Evolutionary conservation across 208 protist genomes (phyloP).

Genomic region (Leishmania guyanensis): DNA sequence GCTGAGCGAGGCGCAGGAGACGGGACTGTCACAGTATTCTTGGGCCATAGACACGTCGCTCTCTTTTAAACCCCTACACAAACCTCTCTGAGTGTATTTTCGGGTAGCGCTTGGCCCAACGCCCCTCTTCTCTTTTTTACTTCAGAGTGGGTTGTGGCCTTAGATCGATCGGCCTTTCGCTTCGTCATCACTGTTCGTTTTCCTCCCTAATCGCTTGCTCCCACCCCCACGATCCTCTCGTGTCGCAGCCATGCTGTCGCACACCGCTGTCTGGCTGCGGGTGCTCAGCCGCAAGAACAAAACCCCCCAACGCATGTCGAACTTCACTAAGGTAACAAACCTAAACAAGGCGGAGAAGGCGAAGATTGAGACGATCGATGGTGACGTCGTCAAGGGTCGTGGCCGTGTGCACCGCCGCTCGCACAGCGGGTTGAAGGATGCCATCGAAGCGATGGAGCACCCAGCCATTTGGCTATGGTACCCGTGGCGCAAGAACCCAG

Average conservation of each 20-base stretch:
- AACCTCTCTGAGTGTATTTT: not conserved
- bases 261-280: slow-evolving; percentile 40
- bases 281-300: slow-evolving; percentile 66
- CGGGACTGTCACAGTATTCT: not conserved
- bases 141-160: not conserved
- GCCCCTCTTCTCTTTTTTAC: not conserved
- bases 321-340: slow-evolving; percentile 79
- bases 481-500: slow-evolving; percentile 92
- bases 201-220: slow-evolving; percentile 4
- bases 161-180: not conserved
- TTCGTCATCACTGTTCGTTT: not conserved
- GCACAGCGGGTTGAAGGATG: slow-evolving; percentile 82
- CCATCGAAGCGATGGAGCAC: slow-evolving; percentile 88
- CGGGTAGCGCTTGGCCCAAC: not conserved
- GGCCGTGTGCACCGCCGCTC: slow-evolving; percentile 80
- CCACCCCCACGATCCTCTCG: not conserved
- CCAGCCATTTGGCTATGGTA: slow-evolving; percentile 93
- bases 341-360: slow-evolving; percentile 85
- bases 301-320: slow-evolving; percentile 69
- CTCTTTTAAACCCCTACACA: not conserved
- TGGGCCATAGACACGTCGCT: not conserved
- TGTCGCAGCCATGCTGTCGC: slow-evolving; percentile 43
- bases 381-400: slow-evolving; percentile 83
- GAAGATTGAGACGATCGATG: slow-evolving; percentile 69
- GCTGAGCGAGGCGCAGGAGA: not conserved